Evolutionary conservation across 768 basidiomycete genomes (phyloP).

Genomic region (Leucocoprinus birnbaumii): DNA sequence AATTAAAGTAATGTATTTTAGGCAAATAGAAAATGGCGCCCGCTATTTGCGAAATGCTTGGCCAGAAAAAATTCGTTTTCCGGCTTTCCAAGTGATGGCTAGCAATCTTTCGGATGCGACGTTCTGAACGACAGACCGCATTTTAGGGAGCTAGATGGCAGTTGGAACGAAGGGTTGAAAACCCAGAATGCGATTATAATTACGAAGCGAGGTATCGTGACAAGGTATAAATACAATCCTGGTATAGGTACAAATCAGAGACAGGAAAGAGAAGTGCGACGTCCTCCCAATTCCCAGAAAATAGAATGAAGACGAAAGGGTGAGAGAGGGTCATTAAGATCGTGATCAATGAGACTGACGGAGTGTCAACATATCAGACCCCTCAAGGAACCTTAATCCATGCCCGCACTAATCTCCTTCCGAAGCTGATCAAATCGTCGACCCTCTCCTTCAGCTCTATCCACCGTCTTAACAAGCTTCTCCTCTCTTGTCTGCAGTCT

Average conservation of each 20-base stretch:
- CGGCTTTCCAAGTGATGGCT: too few relatives aligned
- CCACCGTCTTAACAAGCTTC: slow-evolving; percentile 55
- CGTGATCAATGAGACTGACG: neutral
- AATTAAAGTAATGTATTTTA: too few relatives aligned
- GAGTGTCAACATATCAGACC: neutral
- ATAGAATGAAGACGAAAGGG: too few relatives aligned
- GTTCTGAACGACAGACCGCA: too few relatives aligned
- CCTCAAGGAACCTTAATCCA: neutral
- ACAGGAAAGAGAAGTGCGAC: neutral
- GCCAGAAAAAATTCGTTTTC: too few relatives aligned
- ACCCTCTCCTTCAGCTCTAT: slow-evolving; percentile 60
- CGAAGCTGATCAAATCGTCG: slow-evolving; percentile 47
- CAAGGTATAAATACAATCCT: neutral
- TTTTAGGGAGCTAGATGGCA: too few relatives aligned
- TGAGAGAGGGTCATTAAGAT: neutral
- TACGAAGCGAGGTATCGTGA: neutral
- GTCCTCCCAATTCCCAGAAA: neutral
- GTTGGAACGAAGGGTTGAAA: too few relatives aligned
- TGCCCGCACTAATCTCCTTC: slow-evolving; percentile 26
- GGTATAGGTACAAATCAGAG: neutral
- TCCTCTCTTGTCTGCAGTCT: slow-evolving; percentile 62
- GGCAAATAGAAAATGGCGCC: too few relatives aligned
- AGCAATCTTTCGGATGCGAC: too few relatives aligned
- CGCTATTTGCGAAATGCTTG: too few relatives aligned
- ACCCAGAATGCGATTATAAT: neutral